Percentiles rank a stretch among this genome's conserved stretches.
Conservation (phyloP, 495 filamentous ascomycete genomes). For the Penicillium psychrofluorescens region DNA sequence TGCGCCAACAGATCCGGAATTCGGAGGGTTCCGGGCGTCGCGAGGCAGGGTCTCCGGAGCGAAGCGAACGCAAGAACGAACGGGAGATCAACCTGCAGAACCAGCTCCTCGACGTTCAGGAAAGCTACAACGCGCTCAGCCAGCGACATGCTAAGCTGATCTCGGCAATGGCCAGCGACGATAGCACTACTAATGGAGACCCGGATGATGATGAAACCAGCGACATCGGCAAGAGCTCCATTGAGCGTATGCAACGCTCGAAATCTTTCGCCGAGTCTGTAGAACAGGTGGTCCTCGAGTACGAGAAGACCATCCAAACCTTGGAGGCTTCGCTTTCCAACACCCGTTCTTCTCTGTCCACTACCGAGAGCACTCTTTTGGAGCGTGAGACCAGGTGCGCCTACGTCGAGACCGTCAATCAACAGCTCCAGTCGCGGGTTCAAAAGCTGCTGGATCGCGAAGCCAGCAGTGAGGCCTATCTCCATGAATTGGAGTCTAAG, state of each 20-base stretch:
- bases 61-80: constrained; percentile 71
- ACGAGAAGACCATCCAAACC: constrained; percentile 95
- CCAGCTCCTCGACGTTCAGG: constrained; percentile 84
- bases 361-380: constrained; percentile 73
- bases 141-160: constrained; percentile 92
- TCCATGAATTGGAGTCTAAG: constrained; percentile 83
- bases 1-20: constrained; percentile 84
- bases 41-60: constrained; percentile 53
- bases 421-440: constrained; percentile 78
- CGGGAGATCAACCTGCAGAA: constrained; percentile 89
- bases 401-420: constrained; percentile 84
- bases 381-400: constrained; percentile 92
- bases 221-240: constrained; percentile 67
- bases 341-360: constrained; percentile 76
- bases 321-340: constrained; percentile 88
- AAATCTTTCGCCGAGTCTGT: constrained; percentile 92
- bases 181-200: constrained; percentile 45
- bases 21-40: constrained; percentile 59
- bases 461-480: constrained; percentile 79
- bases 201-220: constrained; percentile 52
- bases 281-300: constrained; percentile 92
- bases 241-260: constrained; percentile 85
- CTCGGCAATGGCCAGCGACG: constrained; percentile 83
- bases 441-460: constrained; percentile 90
- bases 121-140: constrained; percentile 88